Evolutionary conservation across 2,329 filamentous ascomycete species (phyloP).

Genomic region (Rhynchosporium agropyri): DNA sequence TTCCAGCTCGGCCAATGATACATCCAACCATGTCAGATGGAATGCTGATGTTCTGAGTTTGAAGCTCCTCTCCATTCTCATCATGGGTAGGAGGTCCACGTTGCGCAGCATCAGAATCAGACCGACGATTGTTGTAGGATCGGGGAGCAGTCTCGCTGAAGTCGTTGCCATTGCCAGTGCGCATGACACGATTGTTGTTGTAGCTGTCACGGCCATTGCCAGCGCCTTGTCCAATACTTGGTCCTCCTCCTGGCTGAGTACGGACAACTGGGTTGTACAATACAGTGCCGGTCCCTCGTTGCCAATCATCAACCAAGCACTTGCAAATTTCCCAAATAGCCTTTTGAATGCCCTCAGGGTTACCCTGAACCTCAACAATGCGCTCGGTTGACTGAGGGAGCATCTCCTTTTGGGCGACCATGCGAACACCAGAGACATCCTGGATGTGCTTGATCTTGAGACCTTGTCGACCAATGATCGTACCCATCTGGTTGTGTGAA

Average conservation of each 20-base stretch:
- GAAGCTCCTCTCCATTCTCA: slow-evolving; percentile 95
- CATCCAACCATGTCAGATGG: slow-evolving; percentile 99
- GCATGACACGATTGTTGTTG: slow-evolving; percentile 74
- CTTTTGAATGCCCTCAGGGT: slow-evolving; percentile 91
- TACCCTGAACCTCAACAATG: slow-evolving; percentile 95
- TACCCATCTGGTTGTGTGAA: slow-evolving; percentile 99
- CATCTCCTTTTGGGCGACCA: slow-evolving; percentile 99
- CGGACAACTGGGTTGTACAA: slow-evolving; percentile 96
- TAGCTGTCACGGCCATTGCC: slow-evolving; percentile 57
- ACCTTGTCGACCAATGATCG: slow-evolving; percentile 94
- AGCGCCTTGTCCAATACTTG: slow-evolving; percentile 48
- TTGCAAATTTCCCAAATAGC: slow-evolving; percentile 99
- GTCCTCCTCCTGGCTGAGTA: slow-evolving; percentile 66
- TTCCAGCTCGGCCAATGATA: slow-evolving; percentile 93
- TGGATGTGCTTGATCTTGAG: slow-evolving; percentile 99
- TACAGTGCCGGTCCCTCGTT: slow-evolving; percentile 94
- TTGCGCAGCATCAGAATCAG: slow-evolving; percentile 77
- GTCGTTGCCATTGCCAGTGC: slow-evolving; percentile 95
- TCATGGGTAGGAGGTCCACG: slow-evolving; percentile 87
- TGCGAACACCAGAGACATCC: slow-evolving; percentile 92
- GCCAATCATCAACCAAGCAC: slow-evolving; percentile 96
- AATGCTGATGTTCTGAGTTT: slow-evolving; percentile 99
- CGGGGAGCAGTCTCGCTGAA: slow-evolving; percentile 82
- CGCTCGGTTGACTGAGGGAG: slow-evolving; percentile 97
- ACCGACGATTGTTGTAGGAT: slow-evolving; percentile 74